Evolutionary conservation across 352 stramenopile genomes (phyloP).

Genomic region (Globisporangium apiculatum): DNA sequence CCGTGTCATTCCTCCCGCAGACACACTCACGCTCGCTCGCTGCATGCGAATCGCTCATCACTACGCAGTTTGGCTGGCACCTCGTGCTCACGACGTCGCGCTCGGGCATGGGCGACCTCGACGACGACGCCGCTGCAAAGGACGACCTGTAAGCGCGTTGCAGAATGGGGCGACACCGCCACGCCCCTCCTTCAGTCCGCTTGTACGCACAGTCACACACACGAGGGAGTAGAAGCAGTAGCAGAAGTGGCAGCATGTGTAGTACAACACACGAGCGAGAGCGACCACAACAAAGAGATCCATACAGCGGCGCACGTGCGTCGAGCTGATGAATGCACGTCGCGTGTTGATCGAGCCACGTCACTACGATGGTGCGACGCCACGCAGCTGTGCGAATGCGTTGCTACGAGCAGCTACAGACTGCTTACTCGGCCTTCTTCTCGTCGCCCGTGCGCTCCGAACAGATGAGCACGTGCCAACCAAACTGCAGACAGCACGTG

Average conservation of each 20-base stretch:
- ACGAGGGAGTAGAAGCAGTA: too few relatives aligned
- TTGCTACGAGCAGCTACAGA: background rate
- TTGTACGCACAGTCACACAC: too few relatives aligned
- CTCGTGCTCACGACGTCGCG: constrained; percentile 67
- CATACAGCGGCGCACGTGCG: too few relatives aligned
- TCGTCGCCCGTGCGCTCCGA: constrained; percentile 41
- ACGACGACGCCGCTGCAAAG: constrained; percentile 11
- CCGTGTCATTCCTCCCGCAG: background rate
- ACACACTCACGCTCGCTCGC: background rate
- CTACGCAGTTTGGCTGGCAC: constrained; percentile 70
- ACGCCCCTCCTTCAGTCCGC: too few relatives aligned
- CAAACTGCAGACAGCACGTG: constrained; percentile 33
- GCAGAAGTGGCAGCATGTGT: too few relatives aligned
- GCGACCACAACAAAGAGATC: too few relatives aligned
- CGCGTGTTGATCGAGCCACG: too few relatives aligned
- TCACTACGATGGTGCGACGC: too few relatives aligned
- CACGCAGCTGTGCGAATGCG: too few relatives aligned
- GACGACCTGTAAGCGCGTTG: constrained; percentile 5
- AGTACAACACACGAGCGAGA: too few relatives aligned
- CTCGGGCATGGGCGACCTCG: constrained; percentile 31
- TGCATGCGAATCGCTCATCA: background rate
- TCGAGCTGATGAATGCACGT: too few relatives aligned
- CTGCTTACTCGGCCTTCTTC: constrained; percentile 19
- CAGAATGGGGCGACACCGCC: too few relatives aligned
- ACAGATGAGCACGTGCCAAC: constrained; percentile 72